phyloP scores from a whole-genome alignment of 129 eudicot genomes.

The Sambucus nigra region DNA sequence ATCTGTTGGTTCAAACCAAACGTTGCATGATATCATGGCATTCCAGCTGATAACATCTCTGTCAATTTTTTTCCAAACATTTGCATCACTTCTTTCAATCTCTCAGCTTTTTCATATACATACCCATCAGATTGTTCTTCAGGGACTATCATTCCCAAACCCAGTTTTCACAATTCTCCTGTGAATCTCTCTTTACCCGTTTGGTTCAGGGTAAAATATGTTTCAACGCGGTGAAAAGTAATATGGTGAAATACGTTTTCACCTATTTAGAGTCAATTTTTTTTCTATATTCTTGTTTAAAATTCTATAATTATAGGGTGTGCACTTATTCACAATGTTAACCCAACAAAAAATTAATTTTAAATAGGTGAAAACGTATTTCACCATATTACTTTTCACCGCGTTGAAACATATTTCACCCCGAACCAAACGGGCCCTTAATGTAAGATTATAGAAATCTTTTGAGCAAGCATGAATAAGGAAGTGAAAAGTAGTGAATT shows the following conservation, averaged over 20 bases:
- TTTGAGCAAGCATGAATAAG: slow-evolving; percentile 4
- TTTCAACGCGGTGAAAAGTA: no score
- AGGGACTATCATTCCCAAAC: slow-evolving; percentile 4
- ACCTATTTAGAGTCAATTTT: no score
- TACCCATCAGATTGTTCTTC: slow-evolving; percentile 9
- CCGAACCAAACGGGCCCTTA: no score
- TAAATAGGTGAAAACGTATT: no score
- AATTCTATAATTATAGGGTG: no score
- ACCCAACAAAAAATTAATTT: no score
- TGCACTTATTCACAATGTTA: no score
- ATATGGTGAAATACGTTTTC: no score
- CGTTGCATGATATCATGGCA: slow-evolving; percentile 5
- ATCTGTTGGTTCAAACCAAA: background rate
- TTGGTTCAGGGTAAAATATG: no score
- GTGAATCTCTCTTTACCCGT: slow-evolving; percentile 5
- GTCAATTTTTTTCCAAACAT: background rate
- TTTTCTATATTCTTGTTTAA: no score
- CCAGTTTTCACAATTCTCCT: slow-evolving; percentile 4
- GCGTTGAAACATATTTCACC: no score
- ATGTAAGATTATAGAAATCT: background rate
- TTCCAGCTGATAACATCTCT: slow-evolving; percentile 12
- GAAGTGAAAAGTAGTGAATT: slow-evolving; percentile 7
- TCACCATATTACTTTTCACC: no score
- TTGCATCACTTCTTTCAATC: slow-evolving; percentile 3
- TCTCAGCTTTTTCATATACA: slow-evolving; percentile 5